Percentiles rank a stretch among this genome's conserved stretches.
phyloP scores from a whole-genome alignment of 164 flowering plant genomes.

The Sedum album region DNA sequence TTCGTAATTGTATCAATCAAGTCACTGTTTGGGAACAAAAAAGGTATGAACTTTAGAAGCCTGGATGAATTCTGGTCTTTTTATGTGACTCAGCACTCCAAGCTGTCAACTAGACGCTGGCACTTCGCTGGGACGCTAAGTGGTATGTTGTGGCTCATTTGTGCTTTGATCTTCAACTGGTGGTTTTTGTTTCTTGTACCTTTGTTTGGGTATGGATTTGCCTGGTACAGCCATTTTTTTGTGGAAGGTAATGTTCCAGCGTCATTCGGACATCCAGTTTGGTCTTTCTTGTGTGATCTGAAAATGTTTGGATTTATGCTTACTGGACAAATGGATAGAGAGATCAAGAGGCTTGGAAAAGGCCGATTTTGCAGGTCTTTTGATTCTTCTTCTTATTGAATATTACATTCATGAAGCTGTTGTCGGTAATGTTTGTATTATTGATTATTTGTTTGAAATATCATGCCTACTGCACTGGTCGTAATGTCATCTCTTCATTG shows the following conservation, averaged over 20 bases:
- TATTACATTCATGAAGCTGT: not conserved
- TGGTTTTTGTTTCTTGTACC: slow-evolving; percentile 63
- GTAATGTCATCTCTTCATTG: not conserved
- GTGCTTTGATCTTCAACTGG: slow-evolving; percentile 52
- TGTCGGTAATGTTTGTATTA: not conserved
- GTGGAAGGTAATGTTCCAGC: slow-evolving; percentile 81
- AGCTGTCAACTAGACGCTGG: too few species aligned
- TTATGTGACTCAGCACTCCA: slow-evolving; percentile 84
- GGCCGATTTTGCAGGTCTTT: slow-evolving; percentile 43
- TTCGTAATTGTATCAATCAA: not conserved
- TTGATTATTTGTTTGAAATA: not conserved
- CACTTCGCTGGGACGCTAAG: slow-evolving; percentile 62
- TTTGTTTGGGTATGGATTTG: slow-evolving; percentile 61
- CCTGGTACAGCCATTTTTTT: slow-evolving; percentile 95
- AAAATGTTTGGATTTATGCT: slow-evolving; percentile 96
- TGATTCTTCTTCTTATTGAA: not conserved
- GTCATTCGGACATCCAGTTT: too few species aligned
- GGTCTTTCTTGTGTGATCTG: slow-evolving; percentile 72
- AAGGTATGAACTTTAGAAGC: slow-evolving; percentile 71
- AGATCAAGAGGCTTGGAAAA: slow-evolving; percentile 93
- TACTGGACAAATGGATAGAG: slow-evolving; percentile 86
- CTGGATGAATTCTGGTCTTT: slow-evolving; percentile 90
- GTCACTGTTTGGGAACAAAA: not conserved
- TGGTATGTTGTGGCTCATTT: slow-evolving; percentile 34
- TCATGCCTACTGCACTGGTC: not conserved